Percentiles rank a stretch among this genome's conserved stretches.
Conservation (phyloP, 495 filamentous ascomycete species). For the Talaromyces liani region DNA sequence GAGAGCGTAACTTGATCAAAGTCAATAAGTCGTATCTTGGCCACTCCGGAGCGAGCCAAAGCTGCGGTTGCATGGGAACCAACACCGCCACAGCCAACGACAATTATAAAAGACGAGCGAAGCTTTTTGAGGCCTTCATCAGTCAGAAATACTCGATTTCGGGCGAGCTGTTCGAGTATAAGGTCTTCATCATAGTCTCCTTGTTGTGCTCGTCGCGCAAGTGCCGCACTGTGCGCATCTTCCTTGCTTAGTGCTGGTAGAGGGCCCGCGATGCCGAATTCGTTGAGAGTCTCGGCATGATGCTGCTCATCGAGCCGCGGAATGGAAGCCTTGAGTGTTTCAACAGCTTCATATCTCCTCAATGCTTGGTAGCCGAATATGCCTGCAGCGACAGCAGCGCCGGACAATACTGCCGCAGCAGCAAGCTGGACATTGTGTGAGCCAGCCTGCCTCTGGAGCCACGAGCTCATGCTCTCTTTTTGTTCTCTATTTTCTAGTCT, state of each 20-base stretch:
- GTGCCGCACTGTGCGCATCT: slow-evolving; percentile 65
- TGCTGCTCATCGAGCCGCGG: slow-evolving; percentile 43
- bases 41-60: slow-evolving; percentile 81
- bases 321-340: slow-evolving; percentile 67
- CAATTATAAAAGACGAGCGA: slow-evolving; percentile 71
- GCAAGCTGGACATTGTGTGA: slow-evolving; percentile 59
- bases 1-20: slow-evolving; percentile 97
- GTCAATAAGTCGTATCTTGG: slow-evolving; percentile 82
- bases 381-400: slow-evolving; percentile 61
- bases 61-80: slow-evolving; percentile 86
- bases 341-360: slow-evolving; percentile 51
- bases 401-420: slow-evolving; percentile 68
- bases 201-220: slow-evolving; percentile 71
- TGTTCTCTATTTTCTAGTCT: not conserved
- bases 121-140: slow-evolving; percentile 72
- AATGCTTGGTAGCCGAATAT: slow-evolving; percentile 68
- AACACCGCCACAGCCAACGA: slow-evolving; percentile 92
- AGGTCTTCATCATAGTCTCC: slow-evolving; percentile 94
- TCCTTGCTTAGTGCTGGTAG: slow-evolving; percentile 54
- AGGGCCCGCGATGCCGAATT: slow-evolving; percentile 60
- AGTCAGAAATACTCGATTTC: slow-evolving; percentile 87
- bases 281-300: slow-evolving; percentile 59
- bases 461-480: slow-evolving; percentile 42
- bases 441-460: slow-evolving; percentile 45
- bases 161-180: slow-evolving; percentile 90